Base-by-base conservation (phyloP, 441 rosid species). In the Jatropha podagrica region DNA sequence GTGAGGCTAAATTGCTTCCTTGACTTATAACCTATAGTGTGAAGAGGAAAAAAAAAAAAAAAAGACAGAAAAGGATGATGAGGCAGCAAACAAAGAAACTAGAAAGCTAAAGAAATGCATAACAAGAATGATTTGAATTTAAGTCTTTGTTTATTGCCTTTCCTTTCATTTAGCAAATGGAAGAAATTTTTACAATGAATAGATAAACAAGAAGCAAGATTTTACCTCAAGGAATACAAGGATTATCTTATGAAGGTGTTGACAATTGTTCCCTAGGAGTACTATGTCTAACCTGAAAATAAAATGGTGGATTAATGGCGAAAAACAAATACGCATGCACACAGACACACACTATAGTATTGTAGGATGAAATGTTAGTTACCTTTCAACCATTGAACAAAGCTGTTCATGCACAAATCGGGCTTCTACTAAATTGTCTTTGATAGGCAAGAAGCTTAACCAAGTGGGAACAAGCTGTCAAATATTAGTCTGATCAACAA, bases 351-450 rank as follows among this genome's bases (percentile, higher is more conserved):
- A 32, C 32, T 32, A 32, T 32, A 32, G 32, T 32, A 32, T 32
- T 32, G 32, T 32, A 32, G 32, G 32, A 32, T 32, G 32, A 32
- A 32, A 32, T 1, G 32, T n/a, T 65, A 55, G 8, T 74, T 80
- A 88, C 98, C 98, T 93, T 81, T 93, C 98, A 55, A 91, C 91
- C 95, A 93, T 89, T 68, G 88, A 81, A 82, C 97, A 93, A 54
- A 93, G 98, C 87, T 87, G 91, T 5, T 90, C 92, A 68, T 93
- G 95, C 74, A 89, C 95, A 71, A 83, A 85, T 85, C 91, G 91
- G 81, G 98, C 98, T 85, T 90, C 98, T 65, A 85, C 87, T 76
- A 90, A 83, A 83, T 93, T 94, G 69, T 89, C 88, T 83, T 84
- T 85, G 52, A 93, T 77, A 2, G 98, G 98, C 85, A 93, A 85